phyloP scores from a whole-genome alignment of 805 yeast genomes.

The Ascoidea rubescens region DNA sequence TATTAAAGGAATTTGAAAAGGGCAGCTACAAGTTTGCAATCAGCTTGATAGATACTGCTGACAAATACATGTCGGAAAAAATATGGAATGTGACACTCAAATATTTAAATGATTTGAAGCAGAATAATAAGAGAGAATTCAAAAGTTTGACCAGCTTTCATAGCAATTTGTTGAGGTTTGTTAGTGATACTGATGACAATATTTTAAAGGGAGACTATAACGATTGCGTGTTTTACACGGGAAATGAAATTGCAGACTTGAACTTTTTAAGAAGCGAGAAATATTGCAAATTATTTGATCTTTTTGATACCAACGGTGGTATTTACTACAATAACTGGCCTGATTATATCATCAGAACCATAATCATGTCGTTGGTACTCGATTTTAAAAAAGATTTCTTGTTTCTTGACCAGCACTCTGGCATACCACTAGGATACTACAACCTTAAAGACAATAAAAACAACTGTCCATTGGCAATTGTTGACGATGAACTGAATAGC shows the following conservation, averaged over 20 bases:
- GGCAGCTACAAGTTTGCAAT: conserved; percentile 52
- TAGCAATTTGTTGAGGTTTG: no score
- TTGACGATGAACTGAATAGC: no score
- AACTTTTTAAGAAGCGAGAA: neutral
- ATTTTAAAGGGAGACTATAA: no score
- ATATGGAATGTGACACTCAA: neutral
- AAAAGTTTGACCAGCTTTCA: no score
- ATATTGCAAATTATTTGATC: no score
- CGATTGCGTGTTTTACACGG: neutral
- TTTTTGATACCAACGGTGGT: neutral
- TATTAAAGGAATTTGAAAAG: conserved; percentile 70
- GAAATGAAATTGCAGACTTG: neutral
- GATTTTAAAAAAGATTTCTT: neutral
- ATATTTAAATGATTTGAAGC: neutral
- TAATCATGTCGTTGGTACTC: no score
- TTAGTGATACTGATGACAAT: neutral
- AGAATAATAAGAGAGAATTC: no score
- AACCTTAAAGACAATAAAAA: neutral
- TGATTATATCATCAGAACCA: neutral
- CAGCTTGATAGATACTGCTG: neutral
- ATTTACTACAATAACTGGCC: neutral
- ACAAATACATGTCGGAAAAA: no score
- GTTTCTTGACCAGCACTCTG: no score
- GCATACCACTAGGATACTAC: neutral
- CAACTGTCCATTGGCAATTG: neutral